Evolutionary conservation across 306 rosid genomes (phyloP), one percentile per base, ranked within the genome.

Genomic region (Arachis hypogaea): DNA sequence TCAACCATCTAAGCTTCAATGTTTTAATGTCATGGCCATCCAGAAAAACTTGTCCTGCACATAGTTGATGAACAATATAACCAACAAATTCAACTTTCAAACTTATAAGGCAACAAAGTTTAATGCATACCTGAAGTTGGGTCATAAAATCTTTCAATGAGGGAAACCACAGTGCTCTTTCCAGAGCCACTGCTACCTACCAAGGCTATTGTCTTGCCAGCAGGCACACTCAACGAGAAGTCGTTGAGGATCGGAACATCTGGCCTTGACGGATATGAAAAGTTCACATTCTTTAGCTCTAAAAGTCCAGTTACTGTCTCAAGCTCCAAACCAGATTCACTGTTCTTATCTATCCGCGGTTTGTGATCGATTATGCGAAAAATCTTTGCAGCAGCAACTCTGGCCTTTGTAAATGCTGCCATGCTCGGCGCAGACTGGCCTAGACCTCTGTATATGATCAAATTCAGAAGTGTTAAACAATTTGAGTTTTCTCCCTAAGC

Each of bases 151-250:
- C 98, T 86, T 77, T 94, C 98, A 66, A 94, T 91, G 77, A 94
- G 97, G 60, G 98, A 89, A 43, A 94, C 97, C 56, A 94, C 92
- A 30, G 98, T 94, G 90, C 97, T 93, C 87, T 93, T 93, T 55
- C 98, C 98, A 8, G 98, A 93, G 81, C 98, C 98, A 33, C 98
- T 93, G 83, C 98, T 93, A 46, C 98, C 98, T 5, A 93, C 98
- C 79, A 93, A 79, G 73, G 98, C 98, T 58, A 91, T 94, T 66
- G 98, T 94, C 82, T 94, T 94, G 50, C 97, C 98, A 0, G 98
- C 96, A 11, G 98, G 96, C 75, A 94, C 98, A 68, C 66, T 82
- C 57, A 94, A 77, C 11, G 86, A 85, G 80, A 94, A 91, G 44
- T 91, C 69, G 52, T 88, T 78, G 42, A 94, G 96, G 78, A 94